Conservation (phyloP, 805 yeast genomes). For the Candida sanyiensis region DNA sequence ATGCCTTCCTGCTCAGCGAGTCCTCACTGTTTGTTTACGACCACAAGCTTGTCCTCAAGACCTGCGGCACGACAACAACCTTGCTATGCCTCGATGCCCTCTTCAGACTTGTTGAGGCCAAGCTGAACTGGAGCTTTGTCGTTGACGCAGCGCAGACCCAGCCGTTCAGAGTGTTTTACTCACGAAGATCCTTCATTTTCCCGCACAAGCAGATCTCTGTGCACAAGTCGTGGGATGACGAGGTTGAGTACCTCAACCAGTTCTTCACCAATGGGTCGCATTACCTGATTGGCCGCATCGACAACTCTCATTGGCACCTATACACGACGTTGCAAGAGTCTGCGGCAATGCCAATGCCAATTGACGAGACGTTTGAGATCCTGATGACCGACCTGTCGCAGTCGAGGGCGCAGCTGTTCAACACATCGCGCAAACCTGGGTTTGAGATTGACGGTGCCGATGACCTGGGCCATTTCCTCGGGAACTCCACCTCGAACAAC, state of each 20-base stretch:
- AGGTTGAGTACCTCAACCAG: slow-evolving; percentile 61
- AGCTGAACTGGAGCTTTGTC: slow-evolving; percentile 38
- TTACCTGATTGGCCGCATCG: slow-evolving; percentile 74
- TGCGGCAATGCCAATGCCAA: slow-evolving; percentile 13
- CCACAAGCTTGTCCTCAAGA: slow-evolving; percentile 79
- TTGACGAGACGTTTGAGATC: slow-evolving; percentile 78
- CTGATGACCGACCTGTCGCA: slow-evolving; percentile 82
- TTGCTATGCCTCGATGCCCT: slow-evolving; percentile 67
- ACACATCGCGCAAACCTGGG: slow-evolving; percentile 40
- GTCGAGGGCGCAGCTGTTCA: slow-evolving; percentile 50
- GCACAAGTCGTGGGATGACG: slow-evolving; percentile 82
- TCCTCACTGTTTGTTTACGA: slow-evolving; percentile 85
- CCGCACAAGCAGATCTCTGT: slow-evolving; percentile 78
- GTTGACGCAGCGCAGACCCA: slow-evolving; percentile 20
- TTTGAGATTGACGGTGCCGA: slow-evolving; percentile 41
- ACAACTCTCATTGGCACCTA: slow-evolving; percentile 87
- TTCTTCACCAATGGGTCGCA: slow-evolving; percentile 58
- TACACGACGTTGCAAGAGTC: slow-evolving; percentile 51
- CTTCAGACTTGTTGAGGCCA: slow-evolving; percentile 42
- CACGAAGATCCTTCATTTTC: slow-evolving; percentile 89
- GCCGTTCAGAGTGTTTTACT: slow-evolving; percentile 74
- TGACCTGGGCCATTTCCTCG: slow-evolving; percentile 79
- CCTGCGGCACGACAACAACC: slow-evolving; percentile 95
- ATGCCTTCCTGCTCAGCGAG: slow-evolving; percentile 84
- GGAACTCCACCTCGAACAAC: slow-evolving; percentile 57